Evolutionary conservation across 1,284 basidiomycete genomes (phyloP), one percentile per base, ranked within the genome.

Genomic region (Ustilago cynodontis): DNA sequence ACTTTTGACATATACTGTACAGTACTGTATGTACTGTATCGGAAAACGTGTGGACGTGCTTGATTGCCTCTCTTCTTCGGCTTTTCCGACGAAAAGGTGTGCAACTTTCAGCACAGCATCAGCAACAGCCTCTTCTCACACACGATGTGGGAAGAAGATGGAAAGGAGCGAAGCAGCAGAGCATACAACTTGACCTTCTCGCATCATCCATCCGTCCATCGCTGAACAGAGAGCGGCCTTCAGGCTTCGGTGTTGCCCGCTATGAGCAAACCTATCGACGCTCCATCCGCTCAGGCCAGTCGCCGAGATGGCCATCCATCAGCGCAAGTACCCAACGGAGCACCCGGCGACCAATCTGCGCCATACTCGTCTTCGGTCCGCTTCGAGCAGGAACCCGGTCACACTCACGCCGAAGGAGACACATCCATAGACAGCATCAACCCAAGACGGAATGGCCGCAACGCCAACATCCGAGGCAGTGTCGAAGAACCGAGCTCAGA

Each of bases 241-340:
- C 50, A 14, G 31, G 35, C 35, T 13, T 54, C 33, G 33, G 33
- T 54, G 26, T 24, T 20, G 54, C 54, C 31, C 28, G 22, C 26
- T 10, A 68, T 67, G 62, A 74, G 66, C 59, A 59, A 26, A 28
- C 71, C 71, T 35, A 74, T 63, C 59, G 49, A 70, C 28, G 66
- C 71, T 7, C 56, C 66, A n/a, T 39, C 52, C 33, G 47, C 57
- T 18, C 33, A 41, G 29, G 3, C 61, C 24, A 41, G 56, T 18
- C 47, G 33, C 14, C 56, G 41, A 37, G 13, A 35, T 10, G 33
- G 18, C 49, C n/a, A 50, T 28, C 39, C 47, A 58, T 41, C 54
- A 59, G 28, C 24, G 16, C 41, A 43, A 52, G 26, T 47, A 59
- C 22, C 24, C 24, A 18, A 8, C 14, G 7, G 3, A 29, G 16